These are phyloP conservation scores for Cutaneotrichosporon spelunceum DNA, from an alignment of 1,284 basidiomycete genomes.

Conservation along the genomic window DNA sequence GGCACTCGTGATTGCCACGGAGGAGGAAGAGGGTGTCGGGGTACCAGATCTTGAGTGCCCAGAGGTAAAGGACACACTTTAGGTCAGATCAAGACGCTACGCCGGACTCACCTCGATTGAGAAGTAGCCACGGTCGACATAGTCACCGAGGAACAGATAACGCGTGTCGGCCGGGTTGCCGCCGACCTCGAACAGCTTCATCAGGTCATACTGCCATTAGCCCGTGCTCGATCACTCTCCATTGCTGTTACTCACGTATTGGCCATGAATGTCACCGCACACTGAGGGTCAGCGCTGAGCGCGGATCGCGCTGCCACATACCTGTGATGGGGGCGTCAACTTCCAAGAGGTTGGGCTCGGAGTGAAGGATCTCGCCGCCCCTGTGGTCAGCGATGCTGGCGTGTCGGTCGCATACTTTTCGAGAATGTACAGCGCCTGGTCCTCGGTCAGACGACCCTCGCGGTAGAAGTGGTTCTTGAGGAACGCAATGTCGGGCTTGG, in stretches of 20 bases:
- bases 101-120: slow-evolving; percentile 71
- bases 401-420: slow-evolving; percentile 56
- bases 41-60: slow-evolving; percentile 89
- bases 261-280: slow-evolving; percentile 94
- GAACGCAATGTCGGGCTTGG: slow-evolving; percentile 93
- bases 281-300: slow-evolving; percentile 55
- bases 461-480: slow-evolving; percentile 99
- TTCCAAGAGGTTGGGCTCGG: slow-evolving; percentile 83
- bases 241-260: slow-evolving; percentile 69
- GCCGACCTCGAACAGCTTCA: slow-evolving; percentile 97
- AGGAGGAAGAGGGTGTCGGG: slow-evolving; percentile 85
- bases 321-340: slow-evolving; percentile 94
- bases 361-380: slow-evolving; percentile 70
- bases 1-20: slow-evolving; percentile 96
- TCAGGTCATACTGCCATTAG: slow-evolving; percentile 76
- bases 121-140: slow-evolving; percentile 95
- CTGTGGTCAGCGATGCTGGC: slow-evolving; percentile 25
- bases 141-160: slow-evolving; percentile 96
- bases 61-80: slow-evolving; percentile 86
- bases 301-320: slow-evolving; percentile 52
- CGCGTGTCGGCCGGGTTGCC: slow-evolving; percentile 84
- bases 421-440: slow-evolving; percentile 83
- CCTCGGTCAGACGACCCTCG: slow-evolving; percentile 85
- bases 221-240: neutral
- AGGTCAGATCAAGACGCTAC: slow-evolving; percentile 12